These are phyloP conservation scores for Zhuliangozyma blackwelliae DNA, from an alignment of 1,139 yeast species.

Conservation along the genomic window DNA sequence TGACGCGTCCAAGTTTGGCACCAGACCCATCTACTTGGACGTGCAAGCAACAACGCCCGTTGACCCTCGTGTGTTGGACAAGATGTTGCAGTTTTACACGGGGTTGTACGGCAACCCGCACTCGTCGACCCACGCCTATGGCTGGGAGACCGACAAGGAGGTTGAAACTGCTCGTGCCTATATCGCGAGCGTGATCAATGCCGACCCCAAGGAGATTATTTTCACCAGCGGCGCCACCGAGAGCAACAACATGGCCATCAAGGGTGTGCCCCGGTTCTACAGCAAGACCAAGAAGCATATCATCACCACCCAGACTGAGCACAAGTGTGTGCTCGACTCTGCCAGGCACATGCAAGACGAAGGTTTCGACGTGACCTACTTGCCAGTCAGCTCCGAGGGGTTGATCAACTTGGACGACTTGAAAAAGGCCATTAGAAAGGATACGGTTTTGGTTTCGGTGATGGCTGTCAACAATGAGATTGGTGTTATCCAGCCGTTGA, in stretches of 20 bases:
- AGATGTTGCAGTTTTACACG: constrained; percentile 87
- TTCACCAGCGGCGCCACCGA: constrained; percentile 99
- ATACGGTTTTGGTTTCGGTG: constrained; percentile 85
- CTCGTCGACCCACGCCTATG: constrained; percentile 95
- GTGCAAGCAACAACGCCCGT: constrained; percentile 98
- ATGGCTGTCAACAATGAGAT: constrained; percentile 99
- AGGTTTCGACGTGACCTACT: constrained; percentile 92
- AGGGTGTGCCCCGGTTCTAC: constrained; percentile 94
- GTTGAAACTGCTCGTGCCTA: constrained; percentile 83
- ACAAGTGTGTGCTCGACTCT: constrained; percentile 94
- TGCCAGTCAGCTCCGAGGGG: constrained; percentile 82
- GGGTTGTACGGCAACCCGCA: constrained; percentile 97
- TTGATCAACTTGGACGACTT: constrained; percentile 72
- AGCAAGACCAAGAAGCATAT: constrained; percentile 86
- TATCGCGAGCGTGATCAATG: constrained; percentile 78
- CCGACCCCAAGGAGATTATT: constrained; percentile 94
- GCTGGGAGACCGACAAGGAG: constrained; percentile 96
- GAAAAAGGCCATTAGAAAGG: constrained; percentile 82
- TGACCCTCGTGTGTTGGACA: constrained; percentile 94
- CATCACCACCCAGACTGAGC: constrained; percentile 95
- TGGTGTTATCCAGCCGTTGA: constrained; percentile 95
- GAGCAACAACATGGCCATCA: constrained; percentile 87
- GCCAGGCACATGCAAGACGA: constrained; percentile 94
- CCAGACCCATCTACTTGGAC: constrained; percentile 87
- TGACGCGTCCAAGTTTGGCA: constrained; percentile 50